Conservation (phyloP, 2,329 filamentous ascomycete species). For the Epichloe uncinata region DNA sequence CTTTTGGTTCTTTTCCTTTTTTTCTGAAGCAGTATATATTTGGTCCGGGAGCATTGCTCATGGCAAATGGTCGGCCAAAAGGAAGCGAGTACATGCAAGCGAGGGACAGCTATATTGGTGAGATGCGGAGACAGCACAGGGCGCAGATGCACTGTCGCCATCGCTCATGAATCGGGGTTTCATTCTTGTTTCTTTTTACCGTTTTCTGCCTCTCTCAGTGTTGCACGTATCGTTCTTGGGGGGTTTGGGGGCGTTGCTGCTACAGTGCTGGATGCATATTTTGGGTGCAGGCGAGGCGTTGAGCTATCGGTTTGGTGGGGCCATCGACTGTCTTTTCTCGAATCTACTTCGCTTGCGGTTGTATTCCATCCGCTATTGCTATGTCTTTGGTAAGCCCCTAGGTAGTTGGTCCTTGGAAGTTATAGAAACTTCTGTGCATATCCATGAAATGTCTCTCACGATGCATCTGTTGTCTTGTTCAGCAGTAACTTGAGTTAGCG, state of each 20-base stretch:
- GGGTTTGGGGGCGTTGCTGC: slow-evolving; percentile 3
- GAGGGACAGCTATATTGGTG: not conserved
- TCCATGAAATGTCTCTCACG: no score
- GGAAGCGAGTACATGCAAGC: not conserved
- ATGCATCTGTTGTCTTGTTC: no score
- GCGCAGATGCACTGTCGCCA: not conserved
- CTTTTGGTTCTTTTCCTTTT: not conserved
- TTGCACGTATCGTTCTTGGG: not conserved
- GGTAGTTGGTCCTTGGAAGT: no score
- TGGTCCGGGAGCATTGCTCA: not conserved
- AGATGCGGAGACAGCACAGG: not conserved
- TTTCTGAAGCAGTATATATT: not conserved
- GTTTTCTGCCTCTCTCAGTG: not conserved
- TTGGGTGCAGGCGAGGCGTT: not conserved
- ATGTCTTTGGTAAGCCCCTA: no score
- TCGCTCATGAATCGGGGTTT: not conserved
- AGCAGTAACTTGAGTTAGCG: not conserved
- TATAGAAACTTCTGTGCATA: no score
- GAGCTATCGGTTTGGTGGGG: not conserved
- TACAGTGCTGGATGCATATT: not conserved
- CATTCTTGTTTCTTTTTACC: not conserved
- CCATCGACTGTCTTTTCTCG: no score
- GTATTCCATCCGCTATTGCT: no score
- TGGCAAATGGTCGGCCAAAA: not conserved
- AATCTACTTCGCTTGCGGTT: no score